A percentile compares a stretch with the other conserved stretches of the same genome.
phyloP scores from a whole-genome alignment of 768 basidiomycete species.

The Suillus decipiens region DNA sequence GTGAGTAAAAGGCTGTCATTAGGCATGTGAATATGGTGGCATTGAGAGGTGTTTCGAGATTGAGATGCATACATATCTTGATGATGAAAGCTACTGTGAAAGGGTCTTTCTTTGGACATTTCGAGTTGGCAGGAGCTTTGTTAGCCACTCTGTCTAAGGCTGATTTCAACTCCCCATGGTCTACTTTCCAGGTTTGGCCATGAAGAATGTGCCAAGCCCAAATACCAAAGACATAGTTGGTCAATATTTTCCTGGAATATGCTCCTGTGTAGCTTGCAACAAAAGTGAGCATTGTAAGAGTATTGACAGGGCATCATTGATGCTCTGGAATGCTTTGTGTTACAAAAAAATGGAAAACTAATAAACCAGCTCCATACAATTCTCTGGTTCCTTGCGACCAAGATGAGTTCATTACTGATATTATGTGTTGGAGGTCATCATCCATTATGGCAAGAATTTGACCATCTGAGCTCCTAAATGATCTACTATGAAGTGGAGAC shows the following conservation, averaged over 20 bases:
- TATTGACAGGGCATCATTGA: constrained; percentile 26
- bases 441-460: neutral
- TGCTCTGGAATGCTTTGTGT: constrained; percentile 25
- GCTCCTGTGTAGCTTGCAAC: no score
- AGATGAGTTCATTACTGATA: constrained; percentile 14
- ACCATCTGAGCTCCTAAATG: neutral
- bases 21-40: no score
- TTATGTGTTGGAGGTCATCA: neutral
- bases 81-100: neutral
- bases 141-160: neutral
- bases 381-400: constrained; percentile 34
- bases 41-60: no score
- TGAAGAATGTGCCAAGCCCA: neutral
- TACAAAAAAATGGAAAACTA: constrained; percentile 44
- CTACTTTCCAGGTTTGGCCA: neutral
- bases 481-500: neutral
- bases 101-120: neutral
- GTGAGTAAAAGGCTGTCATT: no score
- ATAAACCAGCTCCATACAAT: constrained; percentile 41
- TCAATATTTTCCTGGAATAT: constrained; percentile 23
- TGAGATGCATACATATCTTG: no score
- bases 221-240: constrained; percentile 10
- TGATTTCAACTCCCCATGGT: neutral
- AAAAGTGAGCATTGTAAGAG: constrained; percentile 30
- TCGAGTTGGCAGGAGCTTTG: neutral